A percentile compares a stretch with the other conserved stretches of the same genome.
phyloP scores from a whole-genome alignment of 345 rosid species.

The Orychophragmus violaceus region DNA sequence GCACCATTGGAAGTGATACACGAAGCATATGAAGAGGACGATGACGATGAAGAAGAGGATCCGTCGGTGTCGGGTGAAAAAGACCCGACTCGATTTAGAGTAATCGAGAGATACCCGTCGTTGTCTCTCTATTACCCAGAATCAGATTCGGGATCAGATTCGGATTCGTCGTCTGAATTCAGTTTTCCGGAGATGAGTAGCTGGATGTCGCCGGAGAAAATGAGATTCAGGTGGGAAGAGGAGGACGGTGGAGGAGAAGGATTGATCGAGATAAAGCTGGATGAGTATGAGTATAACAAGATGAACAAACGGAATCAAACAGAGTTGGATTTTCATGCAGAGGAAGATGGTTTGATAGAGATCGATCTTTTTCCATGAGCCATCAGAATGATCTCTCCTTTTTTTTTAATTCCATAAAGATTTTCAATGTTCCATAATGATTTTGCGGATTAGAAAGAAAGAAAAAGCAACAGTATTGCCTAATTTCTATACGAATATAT shows the following conservation, averaged over 20 bases:
- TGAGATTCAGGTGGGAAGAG: slow-evolving; percentile 47
- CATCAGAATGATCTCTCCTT: not conserved
- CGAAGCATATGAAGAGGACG: slow-evolving; percentile 50
- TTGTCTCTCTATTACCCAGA: slow-evolving; percentile 61
- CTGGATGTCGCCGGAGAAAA: slow-evolving; percentile 38
- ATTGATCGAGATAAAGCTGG: slow-evolving; percentile 67
- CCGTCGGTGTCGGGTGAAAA: not conserved
- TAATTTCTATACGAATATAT: not conserved
- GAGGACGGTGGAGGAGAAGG: slow-evolving; percentile 31
- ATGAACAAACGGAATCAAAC: slow-evolving; percentile 2
- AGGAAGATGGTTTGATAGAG: slow-evolving; percentile 72
- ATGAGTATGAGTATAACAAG: slow-evolving; percentile 19
- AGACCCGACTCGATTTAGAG: slow-evolving; percentile 12
- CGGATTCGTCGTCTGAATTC: slow-evolving; percentile 41
- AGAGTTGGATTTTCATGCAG: slow-evolving; percentile 40
- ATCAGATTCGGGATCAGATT: slow-evolving; percentile 49
- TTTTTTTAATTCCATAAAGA: not conserved
- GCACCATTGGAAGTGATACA: slow-evolving; percentile 83
- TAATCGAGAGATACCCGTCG: slow-evolving; percentile 39
- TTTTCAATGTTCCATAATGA: not conserved
- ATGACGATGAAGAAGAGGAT: slow-evolving; percentile 11
- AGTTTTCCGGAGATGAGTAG: slow-evolving; percentile 26
- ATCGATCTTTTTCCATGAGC: slow-evolving; percentile 49
- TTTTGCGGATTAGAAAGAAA: not conserved
- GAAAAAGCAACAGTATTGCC: not conserved